These are phyloP conservation scores for Phyllosticta citribraziliensis DNA, from an alignment of 2,329 filamentous ascomycete genomes.

Conservation along the genomic window DNA sequence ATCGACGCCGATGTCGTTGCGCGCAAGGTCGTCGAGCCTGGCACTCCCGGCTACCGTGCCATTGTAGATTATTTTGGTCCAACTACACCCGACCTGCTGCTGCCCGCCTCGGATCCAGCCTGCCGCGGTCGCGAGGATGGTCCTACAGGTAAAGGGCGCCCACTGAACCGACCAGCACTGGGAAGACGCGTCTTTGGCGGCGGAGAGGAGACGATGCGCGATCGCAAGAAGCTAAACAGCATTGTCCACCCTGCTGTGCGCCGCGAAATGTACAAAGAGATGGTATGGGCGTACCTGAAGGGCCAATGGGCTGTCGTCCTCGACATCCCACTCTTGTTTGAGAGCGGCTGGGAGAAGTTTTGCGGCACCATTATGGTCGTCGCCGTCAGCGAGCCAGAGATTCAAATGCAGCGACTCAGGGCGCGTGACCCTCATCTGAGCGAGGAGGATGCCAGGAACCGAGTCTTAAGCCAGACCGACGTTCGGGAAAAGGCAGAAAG, in stretches of 20 bases:
- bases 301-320: slow-evolving; percentile 85
- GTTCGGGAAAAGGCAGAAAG: slow-evolving; percentile 73
- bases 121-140: slow-evolving; percentile 43
- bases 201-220: slow-evolving; percentile 56
- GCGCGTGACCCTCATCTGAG: slow-evolving; percentile 68
- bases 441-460: slow-evolving; percentile 76
- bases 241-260: slow-evolving; percentile 92
- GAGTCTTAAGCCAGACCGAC: slow-evolving; percentile 79
- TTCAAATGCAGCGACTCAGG: slow-evolving; percentile 73
- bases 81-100: slow-evolving; percentile 75
- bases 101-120: slow-evolving; percentile 41
- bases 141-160: slow-evolving; percentile 53
- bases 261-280: slow-evolving; percentile 64
- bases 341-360: slow-evolving; percentile 73
- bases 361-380: slow-evolving; percentile 84
- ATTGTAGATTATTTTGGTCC: slow-evolving; percentile 76
- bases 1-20: slow-evolving; percentile 92
- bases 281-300: slow-evolving; percentile 61
- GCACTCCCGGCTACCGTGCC: slow-evolving; percentile 69
- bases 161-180: slow-evolving; percentile 77
- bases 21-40: slow-evolving; percentile 88
- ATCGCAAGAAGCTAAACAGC: slow-evolving; percentile 69
- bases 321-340: slow-evolving; percentile 86
- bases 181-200: slow-evolving; percentile 81
- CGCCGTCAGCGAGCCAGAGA: slow-evolving; percentile 64